phyloP scores from a whole-genome alignment of 2,329 filamentous ascomycete species.

The Thielaviopsis ethacetica region DNA sequence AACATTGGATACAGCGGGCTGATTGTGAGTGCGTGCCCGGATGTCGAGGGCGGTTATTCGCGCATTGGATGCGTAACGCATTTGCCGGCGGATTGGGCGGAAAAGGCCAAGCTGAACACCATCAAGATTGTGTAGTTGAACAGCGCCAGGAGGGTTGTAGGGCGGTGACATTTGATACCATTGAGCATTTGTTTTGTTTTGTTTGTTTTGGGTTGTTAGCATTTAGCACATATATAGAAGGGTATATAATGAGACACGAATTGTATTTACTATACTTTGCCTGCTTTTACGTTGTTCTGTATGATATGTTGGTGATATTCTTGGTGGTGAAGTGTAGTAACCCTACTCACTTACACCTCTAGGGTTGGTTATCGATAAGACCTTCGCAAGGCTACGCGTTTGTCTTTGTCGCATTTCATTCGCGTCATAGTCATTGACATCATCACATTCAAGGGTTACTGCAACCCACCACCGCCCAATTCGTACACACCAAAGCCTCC shows the following conservation, averaged over 20 bases:
- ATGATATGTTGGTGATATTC: too few relatives aligned
- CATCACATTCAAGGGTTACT: not conserved
- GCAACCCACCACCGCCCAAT: not conserved
- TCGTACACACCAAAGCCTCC: not conserved
- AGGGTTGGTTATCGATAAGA: slow-evolving; percentile 5
- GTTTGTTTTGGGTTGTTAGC: not conserved
- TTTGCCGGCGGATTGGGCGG: slow-evolving; percentile 9
- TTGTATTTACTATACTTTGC: not conserved
- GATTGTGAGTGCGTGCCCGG: slow-evolving; percentile 9
- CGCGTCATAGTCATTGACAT: not conserved
- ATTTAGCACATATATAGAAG: not conserved
- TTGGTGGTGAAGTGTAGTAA: not conserved
- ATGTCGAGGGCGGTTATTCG: slow-evolving; percentile 7
- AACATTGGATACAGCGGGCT: slow-evolving; percentile 10
- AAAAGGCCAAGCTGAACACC: slow-evolving; percentile 11
- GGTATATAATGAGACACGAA: slow-evolving; percentile 6
- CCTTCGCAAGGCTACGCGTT: not conserved
- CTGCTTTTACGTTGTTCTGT: not conserved
- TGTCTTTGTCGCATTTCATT: not conserved
- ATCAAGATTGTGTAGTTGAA: slow-evolving; percentile 9
- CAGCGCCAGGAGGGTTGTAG: not conserved
- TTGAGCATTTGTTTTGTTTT: not conserved
- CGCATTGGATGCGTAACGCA: slow-evolving; percentile 10
- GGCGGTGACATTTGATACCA: slow-evolving; percentile 8
- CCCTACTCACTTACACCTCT: not conserved